phyloP scores from a whole-genome alignment of 257 asterid genomes.

The Leptodermis oblonga region DNA sequence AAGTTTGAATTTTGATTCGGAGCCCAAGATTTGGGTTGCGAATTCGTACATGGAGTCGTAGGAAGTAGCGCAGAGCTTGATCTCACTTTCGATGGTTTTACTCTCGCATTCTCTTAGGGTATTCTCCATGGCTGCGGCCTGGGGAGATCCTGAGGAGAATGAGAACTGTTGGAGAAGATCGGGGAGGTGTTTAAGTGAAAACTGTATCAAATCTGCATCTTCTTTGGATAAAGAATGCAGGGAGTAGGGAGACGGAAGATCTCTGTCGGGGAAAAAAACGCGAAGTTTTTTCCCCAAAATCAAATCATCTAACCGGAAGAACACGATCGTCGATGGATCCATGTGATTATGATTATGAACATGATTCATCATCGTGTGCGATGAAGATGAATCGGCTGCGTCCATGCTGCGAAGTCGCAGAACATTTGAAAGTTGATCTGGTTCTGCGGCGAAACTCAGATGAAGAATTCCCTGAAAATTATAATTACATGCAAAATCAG shows the following conservation, averaged over 20 bases:
- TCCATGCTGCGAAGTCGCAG: constrained; percentile 3
- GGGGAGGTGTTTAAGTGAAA: constrained; percentile 41
- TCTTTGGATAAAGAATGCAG: constrained; percentile 38
- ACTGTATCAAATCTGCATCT: constrained; percentile 63
- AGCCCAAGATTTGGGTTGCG: constrained; percentile 35
- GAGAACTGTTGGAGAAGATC: constrained; percentile 44
- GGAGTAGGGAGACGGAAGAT: constrained; percentile 27
- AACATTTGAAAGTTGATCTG: too few species aligned
- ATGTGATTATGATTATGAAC: too few species aligned
- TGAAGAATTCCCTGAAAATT: constrained; percentile 33
- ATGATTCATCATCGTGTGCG: constrained; percentile 46
- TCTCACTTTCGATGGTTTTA: constrained; percentile 56
- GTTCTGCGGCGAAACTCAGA: constrained; percentile 22
- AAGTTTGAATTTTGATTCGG: constrained; percentile 21
- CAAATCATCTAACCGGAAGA: constrained; percentile 57
- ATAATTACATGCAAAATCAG: neutral
- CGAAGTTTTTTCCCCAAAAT: constrained; percentile 44
- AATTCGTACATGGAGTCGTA: constrained; percentile 59
- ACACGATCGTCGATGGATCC: constrained; percentile 52
- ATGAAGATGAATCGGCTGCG: constrained; percentile 18
- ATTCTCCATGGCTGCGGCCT: constrained; percentile 60
- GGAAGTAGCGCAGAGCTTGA: constrained; percentile 67
- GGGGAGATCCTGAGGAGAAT: constrained; percentile 53
- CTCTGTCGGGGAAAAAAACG: constrained; percentile 51
- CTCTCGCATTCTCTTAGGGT: constrained; percentile 60